Base-by-base conservation (phyloP, 2,329 filamentous ascomycete species). In the Pseudocercospora pini-densiflorae region DNA sequence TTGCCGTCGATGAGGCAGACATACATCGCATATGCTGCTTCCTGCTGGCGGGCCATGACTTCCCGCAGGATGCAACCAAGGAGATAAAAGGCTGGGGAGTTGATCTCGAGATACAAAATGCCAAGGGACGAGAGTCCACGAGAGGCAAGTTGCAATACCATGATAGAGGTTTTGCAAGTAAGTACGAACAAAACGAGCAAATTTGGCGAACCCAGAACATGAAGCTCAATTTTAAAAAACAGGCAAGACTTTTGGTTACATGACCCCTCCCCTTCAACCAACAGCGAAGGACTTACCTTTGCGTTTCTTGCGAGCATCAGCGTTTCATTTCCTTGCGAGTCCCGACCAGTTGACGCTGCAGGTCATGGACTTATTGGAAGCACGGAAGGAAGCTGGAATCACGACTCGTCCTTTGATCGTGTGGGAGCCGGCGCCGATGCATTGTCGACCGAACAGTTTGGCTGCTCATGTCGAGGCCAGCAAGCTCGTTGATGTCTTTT, bases 381-480 rank as follows among this genome's bases (percentile, higher is more conserved):
- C 61, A 12, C 51, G 59, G 19, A 31, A 70, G 33, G 55, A 63
- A 16, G 29, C 36, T 19, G 59, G 64, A 23, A 57, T 66, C 5
- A 49, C 24, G 5, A 47, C 58, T 7, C 58, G 63, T 7, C 72
- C 73, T 3, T 59, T 74, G 29, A 57, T 74, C 1, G 64, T 75
- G 16, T 76, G 74, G 74, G 74, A 76, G 57, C 74, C 74, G 10
- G 69, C 72, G 27, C 67, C 74, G 7, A 71, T 72, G 58, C 66
- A 68, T 7, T 76, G 74, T 66, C 70, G 62, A 3, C 67, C 71
- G 6, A 65, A 70, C 6, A 69, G 66, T 3, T 64, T 75, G 8
- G 61, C 62, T 5, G 57, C 43, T 21, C 73, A 76, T 51, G 51
- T 68, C n/a, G 49, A 68, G 10, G 69, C 67, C 6, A 65, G 64